These are phyloP conservation scores for Cymbidium sinense DNA, from an alignment of 106 monocot genomes.

Conservation along the genomic window DNA sequence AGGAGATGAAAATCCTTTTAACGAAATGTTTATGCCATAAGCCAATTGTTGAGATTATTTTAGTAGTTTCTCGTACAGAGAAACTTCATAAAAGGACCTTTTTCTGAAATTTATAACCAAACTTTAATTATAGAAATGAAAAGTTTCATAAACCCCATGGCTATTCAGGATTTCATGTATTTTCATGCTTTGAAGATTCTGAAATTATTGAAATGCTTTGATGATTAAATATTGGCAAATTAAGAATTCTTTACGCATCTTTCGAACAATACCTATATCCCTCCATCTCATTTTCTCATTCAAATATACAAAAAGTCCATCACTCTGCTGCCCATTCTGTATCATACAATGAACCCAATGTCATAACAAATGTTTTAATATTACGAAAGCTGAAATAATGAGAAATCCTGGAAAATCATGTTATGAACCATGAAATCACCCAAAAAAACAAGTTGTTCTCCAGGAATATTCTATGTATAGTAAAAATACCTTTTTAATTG, in stretches of 20 bases:
- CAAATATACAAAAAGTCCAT: not conserved
- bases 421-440: not conserved
- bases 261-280: not conserved
- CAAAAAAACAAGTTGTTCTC: not conserved
- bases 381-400: not conserved
- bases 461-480: not conserved
- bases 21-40: not conserved
- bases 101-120: not conserved
- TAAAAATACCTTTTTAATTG: conserved; percentile 78
- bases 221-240: not conserved
- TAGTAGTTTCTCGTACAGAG: not conserved
- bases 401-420: too few species aligned
- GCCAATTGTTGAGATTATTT: not conserved
- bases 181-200: not conserved
- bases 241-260: not conserved
- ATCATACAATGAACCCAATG: too few species aligned
- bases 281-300: not conserved
- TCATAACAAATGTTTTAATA: too few species aligned
- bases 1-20: not conserved
- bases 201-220: not conserved
- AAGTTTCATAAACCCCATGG: not conserved
- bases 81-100: not conserved
- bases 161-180: not conserved
- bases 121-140: not conserved
- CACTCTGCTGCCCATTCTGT: not conserved